Conservation (phyloP, 1,139 yeast species). For the Sugiyamaella pinicola region DNA sequence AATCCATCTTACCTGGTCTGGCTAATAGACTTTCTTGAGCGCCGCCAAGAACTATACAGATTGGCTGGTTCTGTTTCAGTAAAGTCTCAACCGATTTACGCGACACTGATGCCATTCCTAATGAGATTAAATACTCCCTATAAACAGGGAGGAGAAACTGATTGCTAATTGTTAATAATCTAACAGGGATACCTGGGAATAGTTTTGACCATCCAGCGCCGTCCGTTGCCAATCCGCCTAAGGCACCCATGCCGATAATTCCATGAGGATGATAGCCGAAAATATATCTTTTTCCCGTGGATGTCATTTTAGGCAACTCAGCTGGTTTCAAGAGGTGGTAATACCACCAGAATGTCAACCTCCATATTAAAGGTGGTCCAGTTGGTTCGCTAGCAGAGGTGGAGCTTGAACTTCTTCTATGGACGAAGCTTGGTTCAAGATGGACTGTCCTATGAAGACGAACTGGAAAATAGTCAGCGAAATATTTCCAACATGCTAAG, state of each 20-base stretch:
- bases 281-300: constrained; percentile 58
- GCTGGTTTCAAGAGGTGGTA: constrained; percentile 26
- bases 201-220: constrained; percentile 66
- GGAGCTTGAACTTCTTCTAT: constrained; percentile 4
- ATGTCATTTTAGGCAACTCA: constrained; percentile 20
- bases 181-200: constrained; percentile 81
- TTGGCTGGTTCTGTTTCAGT: constrained; percentile 63
- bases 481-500: constrained; percentile 67
- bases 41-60: constrained; percentile 92
- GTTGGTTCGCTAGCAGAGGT: constrained; percentile 1
- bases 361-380: constrained; percentile 29
- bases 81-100: constrained; percentile 69
- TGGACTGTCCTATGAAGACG: constrained; percentile 69
- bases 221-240: constrained; percentile 84
- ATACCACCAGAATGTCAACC: constrained; percentile 35
- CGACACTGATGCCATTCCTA: constrained; percentile 87
- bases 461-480: constrained; percentile 80
- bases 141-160: constrained; percentile 88
- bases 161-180: constrained; percentile 77
- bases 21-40: constrained; percentile 87
- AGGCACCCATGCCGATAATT: constrained; percentile 87
- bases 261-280: constrained; percentile 99
- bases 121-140: constrained; percentile 76
- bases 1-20: constrained; percentile 57
- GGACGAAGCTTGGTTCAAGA: constrained; percentile 68